Percentiles rank a stretch among this genome's conserved stretches.
These are phyloP conservation scores for Meyerozyma sp. DNA, from an alignment of 1,139 yeast genomes.

Conservation along the genomic window DNA sequence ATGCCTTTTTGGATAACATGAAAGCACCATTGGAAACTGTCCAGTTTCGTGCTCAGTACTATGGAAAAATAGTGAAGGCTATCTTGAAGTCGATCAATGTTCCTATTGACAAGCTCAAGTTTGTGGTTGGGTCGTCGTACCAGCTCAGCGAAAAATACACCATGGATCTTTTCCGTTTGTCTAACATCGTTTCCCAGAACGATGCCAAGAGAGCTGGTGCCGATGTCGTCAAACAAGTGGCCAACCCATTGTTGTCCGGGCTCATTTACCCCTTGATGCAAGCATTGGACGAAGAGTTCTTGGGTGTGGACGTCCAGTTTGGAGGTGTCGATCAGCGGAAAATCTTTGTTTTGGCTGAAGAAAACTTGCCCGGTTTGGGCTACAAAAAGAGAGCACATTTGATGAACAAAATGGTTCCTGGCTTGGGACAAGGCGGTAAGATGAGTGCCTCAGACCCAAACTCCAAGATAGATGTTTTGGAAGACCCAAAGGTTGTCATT, in stretches of 20 bases:
- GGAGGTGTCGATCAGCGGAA: constrained; percentile 99
- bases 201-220: constrained; percentile 99
- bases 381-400: constrained; percentile 97
- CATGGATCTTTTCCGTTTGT: constrained; percentile 79
- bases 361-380: constrained; percentile 78
- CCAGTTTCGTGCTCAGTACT: constrained; percentile 81
- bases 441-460: constrained; percentile 99
- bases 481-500: constrained; percentile 79
- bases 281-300: constrained; percentile 91
- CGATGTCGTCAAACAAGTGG: constrained; percentile 96
- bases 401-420: constrained; percentile 99
- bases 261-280: constrained; percentile 98
- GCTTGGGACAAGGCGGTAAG: constrained; percentile 93
- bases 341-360: constrained; percentile 96
- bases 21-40: constrained; percentile 96
- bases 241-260: constrained; percentile 89
- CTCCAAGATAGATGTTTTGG: constrained; percentile 89
- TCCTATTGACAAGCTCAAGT: constrained; percentile 81
- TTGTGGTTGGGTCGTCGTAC: constrained; percentile 84
- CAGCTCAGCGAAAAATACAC: constrained; percentile 76
- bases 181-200: constrained; percentile 82
- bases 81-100: constrained; percentile 83
- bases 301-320: constrained; percentile 88
- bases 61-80: constrained; percentile 76
- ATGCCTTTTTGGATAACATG: constrained; percentile 97